phyloP scores from a whole-genome alignment of 1,139 yeast species.

The Scheffersomyces quercinus region DNA sequence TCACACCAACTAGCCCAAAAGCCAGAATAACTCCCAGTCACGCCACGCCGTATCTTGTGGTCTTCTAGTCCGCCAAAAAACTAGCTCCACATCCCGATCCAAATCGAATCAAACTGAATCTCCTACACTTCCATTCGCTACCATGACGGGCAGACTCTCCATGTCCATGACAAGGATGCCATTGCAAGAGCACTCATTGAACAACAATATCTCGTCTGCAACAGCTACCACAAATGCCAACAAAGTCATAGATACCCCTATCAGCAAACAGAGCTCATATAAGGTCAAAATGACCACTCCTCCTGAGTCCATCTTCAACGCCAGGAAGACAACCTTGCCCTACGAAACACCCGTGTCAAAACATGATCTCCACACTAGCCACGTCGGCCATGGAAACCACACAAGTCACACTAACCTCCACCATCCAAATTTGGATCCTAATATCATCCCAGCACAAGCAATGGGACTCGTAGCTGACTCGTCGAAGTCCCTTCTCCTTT shows the following conservation, averaged over 20 bases:
- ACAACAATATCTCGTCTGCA: slow-evolving; percentile 2
- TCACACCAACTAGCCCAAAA: too few species aligned
- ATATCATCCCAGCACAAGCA: slow-evolving; percentile 4
- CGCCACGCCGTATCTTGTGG: too few species aligned
- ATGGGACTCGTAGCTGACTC: slow-evolving; percentile 1
- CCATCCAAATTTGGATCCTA: slow-evolving; percentile 5
- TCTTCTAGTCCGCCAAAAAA: too few species aligned
- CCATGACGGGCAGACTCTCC: slow-evolving; percentile 1
- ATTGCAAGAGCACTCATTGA: slow-evolving; percentile 15
- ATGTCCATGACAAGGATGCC: slow-evolving; percentile 14
- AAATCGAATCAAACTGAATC: too few species aligned
- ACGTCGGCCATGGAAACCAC: neutral
- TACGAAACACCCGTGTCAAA: slow-evolving; percentile 22
- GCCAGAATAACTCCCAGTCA: too few species aligned
- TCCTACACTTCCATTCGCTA: neutral
- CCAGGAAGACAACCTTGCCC: slow-evolving; percentile 8
- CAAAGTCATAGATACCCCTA: slow-evolving; percentile 19
- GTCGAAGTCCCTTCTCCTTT: slow-evolving; percentile 24
- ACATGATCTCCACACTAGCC: slow-evolving; percentile 2
- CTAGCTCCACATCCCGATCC: too few species aligned
- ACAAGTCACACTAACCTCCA: neutral
- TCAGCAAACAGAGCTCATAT: slow-evolving; percentile 8
- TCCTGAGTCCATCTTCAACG: slow-evolving; percentile 25
- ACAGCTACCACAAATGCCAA: slow-evolving; percentile 1
- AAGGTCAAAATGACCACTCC: slow-evolving; percentile 36